A percentile compares a stretch with the other conserved stretches of the same genome.
These are phyloP conservation scores for Candida pseudofarinosa DNA, from an alignment of 805 yeast genomes.

Conservation along the genomic window DNA sequence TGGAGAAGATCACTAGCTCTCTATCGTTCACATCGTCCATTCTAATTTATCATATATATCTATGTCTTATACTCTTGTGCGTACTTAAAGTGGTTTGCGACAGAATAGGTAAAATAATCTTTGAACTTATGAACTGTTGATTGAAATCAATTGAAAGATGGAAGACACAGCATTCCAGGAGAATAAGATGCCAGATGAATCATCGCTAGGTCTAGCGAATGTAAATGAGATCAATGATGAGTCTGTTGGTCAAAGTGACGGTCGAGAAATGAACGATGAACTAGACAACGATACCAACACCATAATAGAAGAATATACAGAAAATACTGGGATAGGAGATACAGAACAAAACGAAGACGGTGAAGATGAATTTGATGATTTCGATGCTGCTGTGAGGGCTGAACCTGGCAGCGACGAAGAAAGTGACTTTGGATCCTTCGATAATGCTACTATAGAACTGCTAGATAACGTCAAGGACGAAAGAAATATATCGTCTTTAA, in stretches of 20 bases:
- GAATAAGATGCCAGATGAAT: background rate
- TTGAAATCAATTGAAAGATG: background rate
- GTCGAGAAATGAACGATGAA: background rate
- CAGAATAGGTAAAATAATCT: too few relatives aligned
- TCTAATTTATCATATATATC: too few relatives aligned
- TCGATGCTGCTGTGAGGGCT: conserved; percentile 5
- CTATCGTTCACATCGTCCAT: background rate
- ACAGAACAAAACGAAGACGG: background rate
- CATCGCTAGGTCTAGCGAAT: background rate
- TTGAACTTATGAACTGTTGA: too few relatives aligned
- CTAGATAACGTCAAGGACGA: conserved; percentile 7
- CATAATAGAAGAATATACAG: too few relatives aligned
- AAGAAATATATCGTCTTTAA: background rate
- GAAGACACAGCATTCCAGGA: background rate
- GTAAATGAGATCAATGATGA: background rate
- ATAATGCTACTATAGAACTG: conserved; percentile 29
- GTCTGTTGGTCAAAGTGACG: background rate
- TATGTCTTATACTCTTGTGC: too few relatives aligned
- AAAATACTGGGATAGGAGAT: background rate
- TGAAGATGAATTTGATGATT: conserved; percentile 11
- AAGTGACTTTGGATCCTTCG: conserved; percentile 38
- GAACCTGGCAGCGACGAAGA: conserved; percentile 22
- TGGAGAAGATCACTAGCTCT: conserved; percentile 18
- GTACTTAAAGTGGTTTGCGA: too few relatives aligned
- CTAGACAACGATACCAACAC: too few relatives aligned